These are phyloP conservation scores for Tausonia pullulans DNA, from an alignment of 1,284 basidiomycete genomes.

Conservation along the genomic window DNA sequence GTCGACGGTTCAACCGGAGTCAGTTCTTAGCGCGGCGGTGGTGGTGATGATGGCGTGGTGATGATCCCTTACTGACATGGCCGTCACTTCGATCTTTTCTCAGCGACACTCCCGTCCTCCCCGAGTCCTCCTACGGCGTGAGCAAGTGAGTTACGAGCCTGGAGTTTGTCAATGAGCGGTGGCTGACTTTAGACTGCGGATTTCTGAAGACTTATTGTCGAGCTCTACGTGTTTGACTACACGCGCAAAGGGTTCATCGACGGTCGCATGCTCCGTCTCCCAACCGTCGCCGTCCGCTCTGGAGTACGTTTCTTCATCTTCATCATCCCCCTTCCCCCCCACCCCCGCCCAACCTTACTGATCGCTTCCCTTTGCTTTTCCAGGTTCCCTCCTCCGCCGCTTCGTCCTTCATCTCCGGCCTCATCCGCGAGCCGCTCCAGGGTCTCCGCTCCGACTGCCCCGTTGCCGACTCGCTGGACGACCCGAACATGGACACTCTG, in stretches of 20 bases:
- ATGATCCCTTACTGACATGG: slow-evolving; percentile 24
- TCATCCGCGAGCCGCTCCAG: slow-evolving; percentile 52
- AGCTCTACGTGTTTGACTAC: slow-evolving; percentile 53
- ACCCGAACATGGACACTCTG: slow-evolving; percentile 29
- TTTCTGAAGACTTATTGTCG: slow-evolving; percentile 22
- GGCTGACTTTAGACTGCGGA: not conserved
- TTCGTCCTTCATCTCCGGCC: slow-evolving; percentile 50
- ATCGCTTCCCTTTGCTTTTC: not conserved
- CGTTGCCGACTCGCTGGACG: slow-evolving; percentile 35
- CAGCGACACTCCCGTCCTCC: slow-evolving; percentile 45
- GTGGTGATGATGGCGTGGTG: too few species aligned
- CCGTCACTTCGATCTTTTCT: slow-evolving; percentile 24
- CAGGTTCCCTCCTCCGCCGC: slow-evolving; percentile 46
- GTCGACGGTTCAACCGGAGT: slow-evolving; percentile 31
- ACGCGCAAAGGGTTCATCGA: slow-evolving; percentile 50
- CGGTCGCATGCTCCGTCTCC: slow-evolving; percentile 50
- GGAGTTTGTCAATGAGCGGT: too few species aligned
- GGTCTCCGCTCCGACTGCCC: slow-evolving; percentile 46
- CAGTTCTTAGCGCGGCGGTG: slow-evolving; percentile 9
- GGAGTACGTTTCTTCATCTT: slow-evolving; percentile 25
- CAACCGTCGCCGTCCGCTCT: slow-evolving; percentile 50
- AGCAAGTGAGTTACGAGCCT: not conserved
- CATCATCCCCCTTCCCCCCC: not conserved
- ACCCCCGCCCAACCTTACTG: not conserved
- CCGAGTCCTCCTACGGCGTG: slow-evolving; percentile 49